These are phyloP conservation scores for Brasenia schreberi DNA, from an alignment of 164 flowering plant genomes.

Conservation along the genomic window DNA sequence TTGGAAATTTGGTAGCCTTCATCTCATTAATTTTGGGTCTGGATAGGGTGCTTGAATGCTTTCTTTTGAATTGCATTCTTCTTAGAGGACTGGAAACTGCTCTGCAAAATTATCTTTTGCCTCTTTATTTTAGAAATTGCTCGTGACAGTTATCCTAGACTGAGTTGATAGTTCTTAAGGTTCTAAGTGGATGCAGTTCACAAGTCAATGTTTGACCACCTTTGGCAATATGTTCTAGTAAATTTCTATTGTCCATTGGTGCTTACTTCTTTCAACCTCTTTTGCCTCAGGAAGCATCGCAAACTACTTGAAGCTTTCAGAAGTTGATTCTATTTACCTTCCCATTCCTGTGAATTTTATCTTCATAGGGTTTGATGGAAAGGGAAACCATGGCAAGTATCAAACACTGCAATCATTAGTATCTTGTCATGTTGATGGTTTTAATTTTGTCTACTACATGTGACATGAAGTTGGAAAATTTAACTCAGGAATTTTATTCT, in stretches of 20 bases:
- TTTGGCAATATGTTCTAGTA: neutral
- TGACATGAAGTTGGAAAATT: too few species aligned
- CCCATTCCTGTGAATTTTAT: slow-evolving; percentile 92
- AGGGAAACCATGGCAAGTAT: slow-evolving; percentile 76
- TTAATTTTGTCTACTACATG: too few species aligned
- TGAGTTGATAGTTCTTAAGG: too few species aligned
- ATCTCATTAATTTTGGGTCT: neutral
- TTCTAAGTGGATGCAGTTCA: too few species aligned
- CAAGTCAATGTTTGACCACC: neutral
- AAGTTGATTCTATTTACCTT: slow-evolving; percentile 79
- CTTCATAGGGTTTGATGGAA: slow-evolving; percentile 96
- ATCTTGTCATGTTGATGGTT: neutral
- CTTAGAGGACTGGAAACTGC: neutral
- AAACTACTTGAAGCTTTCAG: slow-evolving; percentile 61
- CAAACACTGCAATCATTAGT: neutral
- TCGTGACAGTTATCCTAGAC: too few species aligned
- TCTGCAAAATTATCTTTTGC: neutral
- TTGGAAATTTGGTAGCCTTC: neutral
- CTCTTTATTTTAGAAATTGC: too few species aligned
- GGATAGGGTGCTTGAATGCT: neutral
- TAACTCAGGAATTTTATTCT: too few species aligned
- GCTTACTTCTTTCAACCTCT: neutral
- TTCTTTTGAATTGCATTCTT: neutral
- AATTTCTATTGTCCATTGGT: neutral
- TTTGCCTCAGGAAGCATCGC: slow-evolving; percentile 66